These are phyloP conservation scores for Boeremia exigua DNA, from an alignment of 2,329 filamentous ascomycete genomes.

Conservation along the genomic window DNA sequence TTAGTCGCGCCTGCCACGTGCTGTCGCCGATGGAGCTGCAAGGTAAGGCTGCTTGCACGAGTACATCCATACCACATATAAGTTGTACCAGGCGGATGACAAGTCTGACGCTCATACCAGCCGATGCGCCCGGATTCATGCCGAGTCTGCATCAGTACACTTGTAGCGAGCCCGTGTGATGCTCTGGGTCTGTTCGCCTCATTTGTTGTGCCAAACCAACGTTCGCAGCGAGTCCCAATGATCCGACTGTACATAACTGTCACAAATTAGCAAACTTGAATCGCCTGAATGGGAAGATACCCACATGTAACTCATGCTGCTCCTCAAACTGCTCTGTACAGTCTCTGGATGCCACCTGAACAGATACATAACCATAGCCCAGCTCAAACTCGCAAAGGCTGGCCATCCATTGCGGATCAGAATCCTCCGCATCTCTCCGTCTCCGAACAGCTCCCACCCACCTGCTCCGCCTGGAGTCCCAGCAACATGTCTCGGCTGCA, in stretches of 20 bases:
- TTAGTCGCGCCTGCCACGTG: too few species aligned
- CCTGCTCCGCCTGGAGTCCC: slow-evolving; percentile 43
- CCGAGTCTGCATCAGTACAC: too few species aligned
- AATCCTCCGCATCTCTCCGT: slow-evolving; percentile 46
- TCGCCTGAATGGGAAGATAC: slow-evolving; percentile 36
- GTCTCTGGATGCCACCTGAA: slow-evolving; percentile 92
- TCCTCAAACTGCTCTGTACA: slow-evolving; percentile 87
- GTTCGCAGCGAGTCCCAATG: slow-evolving; percentile 87
- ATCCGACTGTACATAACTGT: slow-evolving; percentile 78
- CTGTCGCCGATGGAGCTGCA: too few species aligned
- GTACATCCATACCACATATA: too few species aligned
- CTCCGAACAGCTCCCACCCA: slow-evolving; percentile 48
- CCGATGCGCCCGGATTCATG: too few species aligned
- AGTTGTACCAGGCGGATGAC: too few species aligned
- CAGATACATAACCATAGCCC: slow-evolving; percentile 94
- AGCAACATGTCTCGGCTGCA: slow-evolving; percentile 63
- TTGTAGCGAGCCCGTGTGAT: not conserved
- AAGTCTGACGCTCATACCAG: too few species aligned
- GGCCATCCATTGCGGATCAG: slow-evolving; percentile 77
- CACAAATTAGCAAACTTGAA: slow-evolving; percentile 23
- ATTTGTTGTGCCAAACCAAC: slow-evolving; percentile 84
- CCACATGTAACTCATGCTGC: slow-evolving; percentile 98
- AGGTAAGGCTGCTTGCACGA: too few species aligned
- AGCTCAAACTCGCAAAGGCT: slow-evolving; percentile 86
- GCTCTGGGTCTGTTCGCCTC: slow-evolving; percentile 1